Conservation (phyloP, 2,329 filamentous ascomycete genomes). For the Aureobasidium lini region DNA sequence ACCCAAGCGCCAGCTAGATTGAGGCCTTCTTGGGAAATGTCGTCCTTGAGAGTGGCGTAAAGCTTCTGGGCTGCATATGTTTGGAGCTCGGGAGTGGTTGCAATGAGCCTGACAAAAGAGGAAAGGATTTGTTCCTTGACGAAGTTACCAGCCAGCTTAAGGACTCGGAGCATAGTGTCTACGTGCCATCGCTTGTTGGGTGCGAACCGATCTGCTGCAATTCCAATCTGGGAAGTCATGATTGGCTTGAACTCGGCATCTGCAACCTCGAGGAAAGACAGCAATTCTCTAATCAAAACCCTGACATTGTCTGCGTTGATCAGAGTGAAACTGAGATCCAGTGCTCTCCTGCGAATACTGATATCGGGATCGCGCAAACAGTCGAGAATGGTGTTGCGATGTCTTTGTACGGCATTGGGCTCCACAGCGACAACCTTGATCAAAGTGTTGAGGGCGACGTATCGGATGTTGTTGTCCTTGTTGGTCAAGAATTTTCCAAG, state of each 20-base stretch:
- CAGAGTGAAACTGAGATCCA: conserved; percentile 94
- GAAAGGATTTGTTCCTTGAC: conserved; percentile 97
- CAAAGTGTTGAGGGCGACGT: conserved; percentile 92
- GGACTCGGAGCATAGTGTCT: conserved; percentile 89
- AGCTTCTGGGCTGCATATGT: conserved; percentile 96
- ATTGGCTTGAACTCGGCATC: conserved; percentile 98
- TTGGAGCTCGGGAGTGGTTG: conserved; percentile 87
- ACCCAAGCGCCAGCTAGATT: conserved; percentile 94
- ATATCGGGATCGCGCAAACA: conserved; percentile 96
- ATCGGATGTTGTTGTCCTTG: conserved; percentile 97
- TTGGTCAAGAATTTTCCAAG: conserved; percentile 98
- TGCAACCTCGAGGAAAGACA: conserved; percentile 92
- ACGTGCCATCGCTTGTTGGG: conserved; percentile 98
- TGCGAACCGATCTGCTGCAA: conserved; percentile 90
- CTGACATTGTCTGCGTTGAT: conserved; percentile 97
- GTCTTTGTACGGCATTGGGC: conserved; percentile 92
- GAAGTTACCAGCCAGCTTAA: conserved; percentile 91
- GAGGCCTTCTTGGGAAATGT: conserved; percentile 94
- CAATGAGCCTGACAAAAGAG: conserved; percentile 91
- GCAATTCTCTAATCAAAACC: conserved; percentile 82
- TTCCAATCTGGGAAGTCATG: conserved; percentile 97
- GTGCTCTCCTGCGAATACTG: conserved; percentile 88
- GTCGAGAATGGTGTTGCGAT: conserved; percentile 94
- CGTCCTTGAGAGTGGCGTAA: conserved; percentile 82
- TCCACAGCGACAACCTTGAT: conserved; percentile 98